phyloP scores from a whole-genome alignment of 768 basidiomycete species.

The Hypsizygus marmoreus region DNA sequence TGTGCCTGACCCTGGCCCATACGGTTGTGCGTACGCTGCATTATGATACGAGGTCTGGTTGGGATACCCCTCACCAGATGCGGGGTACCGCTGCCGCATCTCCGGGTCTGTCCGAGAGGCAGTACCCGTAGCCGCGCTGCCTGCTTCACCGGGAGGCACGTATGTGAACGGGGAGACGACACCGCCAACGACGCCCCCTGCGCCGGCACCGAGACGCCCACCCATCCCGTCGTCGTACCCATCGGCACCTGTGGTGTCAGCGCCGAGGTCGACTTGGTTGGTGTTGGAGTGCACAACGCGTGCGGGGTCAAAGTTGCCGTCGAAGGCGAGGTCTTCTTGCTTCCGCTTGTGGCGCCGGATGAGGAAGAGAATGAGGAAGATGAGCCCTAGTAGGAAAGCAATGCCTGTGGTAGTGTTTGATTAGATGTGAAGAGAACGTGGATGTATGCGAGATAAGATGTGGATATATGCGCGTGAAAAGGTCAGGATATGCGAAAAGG shows the following conservation, averaged over 20 bases:
- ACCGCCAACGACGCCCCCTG: conserved; percentile 33
- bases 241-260: conserved; percentile 14
- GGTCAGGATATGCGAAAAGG: neutral
- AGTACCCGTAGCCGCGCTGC: too few relatives aligned
- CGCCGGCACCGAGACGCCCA: conserved; percentile 31
- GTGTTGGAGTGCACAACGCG: conserved; percentile 19
- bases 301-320: conserved; percentile 45
- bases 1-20: too few relatives aligned
- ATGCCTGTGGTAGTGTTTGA: conserved; percentile 26
- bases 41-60: too few relatives aligned
- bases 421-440: conserved; percentile 1
- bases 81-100: conserved; percentile 5
- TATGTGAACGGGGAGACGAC: conserved; percentile 36
- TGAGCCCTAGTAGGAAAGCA: conserved; percentile 26
- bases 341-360: conserved; percentile 27
- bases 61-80: too few relatives aligned
- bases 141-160: conserved; percentile 1
- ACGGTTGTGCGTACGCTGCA: too few relatives aligned
- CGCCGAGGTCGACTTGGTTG: conserved; percentile 13
- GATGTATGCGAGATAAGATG: neutral
- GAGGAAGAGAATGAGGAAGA: conserved; percentile 25
- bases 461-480: neutral
- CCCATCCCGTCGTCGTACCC: conserved; percentile 36
- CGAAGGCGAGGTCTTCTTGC: conserved; percentile 29
- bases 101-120: neutral